Base-by-base conservation (phyloP, 805 yeast species). In the Saturnispora sanitii region DNA sequence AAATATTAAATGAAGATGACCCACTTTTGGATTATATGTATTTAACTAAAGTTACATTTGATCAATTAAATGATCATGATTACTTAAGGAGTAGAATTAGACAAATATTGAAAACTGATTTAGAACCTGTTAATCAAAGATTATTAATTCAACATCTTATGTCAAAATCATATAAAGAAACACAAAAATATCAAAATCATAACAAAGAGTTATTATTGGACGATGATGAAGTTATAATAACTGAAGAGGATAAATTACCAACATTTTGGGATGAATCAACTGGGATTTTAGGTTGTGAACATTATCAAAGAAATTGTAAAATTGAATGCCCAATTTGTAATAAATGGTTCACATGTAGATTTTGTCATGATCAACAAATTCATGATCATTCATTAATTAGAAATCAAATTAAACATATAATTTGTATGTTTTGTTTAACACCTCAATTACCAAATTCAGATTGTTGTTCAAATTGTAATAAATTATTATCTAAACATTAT, bases 221-320 rank as follows among this genome's bases (percentile, higher is more conserved):
- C 12, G 56, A 51, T 15, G 61, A 55, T 39, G 52, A 52, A 39
- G 78, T 75, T 2, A 54, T 66, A 2, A 57, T 77, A 1, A 63
- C 71, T 0, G 70, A 66, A 6, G 51, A 55, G 15, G 86, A 79
- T 49, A 64, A 57, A 32, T 42, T 50, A 18, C 73, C 79, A 1
- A 60, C 76, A 0, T 79, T 65, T 50, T 66, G 67, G 49, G 67
- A 70, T 48, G 51, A 58, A 23, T 61, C 60, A 11, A 61, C 63
- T 12, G 63, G 64, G 2, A 62, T 73, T 2, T 56, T 79, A 22
- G 96, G 96, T 2, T 88, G 96, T 56, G 64, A 62, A 17, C 96
- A 88, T 60, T 88, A 88, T 60, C 82, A 77, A 53, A 64, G 94
- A 26, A 79, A 79, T 45, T 86, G 95, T 62, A 86, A 87, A 56